Percentiles rank a stretch among this genome's conserved stretches.
phyloP scores from a whole-genome alignment of 2,329 filamentous ascomycete genomes.

The Phyllosticta ampelicida region DNA sequence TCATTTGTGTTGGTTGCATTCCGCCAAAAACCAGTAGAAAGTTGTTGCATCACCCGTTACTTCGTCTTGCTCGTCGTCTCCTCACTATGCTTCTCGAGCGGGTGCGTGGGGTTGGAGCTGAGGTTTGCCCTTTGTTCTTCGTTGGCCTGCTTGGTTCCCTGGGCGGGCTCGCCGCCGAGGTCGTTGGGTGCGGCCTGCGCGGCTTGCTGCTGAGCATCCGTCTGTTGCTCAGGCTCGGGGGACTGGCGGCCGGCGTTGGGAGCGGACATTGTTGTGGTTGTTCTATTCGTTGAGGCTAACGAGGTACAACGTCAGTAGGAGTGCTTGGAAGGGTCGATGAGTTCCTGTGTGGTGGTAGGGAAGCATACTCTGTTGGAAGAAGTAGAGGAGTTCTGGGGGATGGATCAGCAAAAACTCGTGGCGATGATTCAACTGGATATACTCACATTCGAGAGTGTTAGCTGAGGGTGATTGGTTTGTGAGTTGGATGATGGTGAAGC shows the following conservation, averaged over 20 bases:
- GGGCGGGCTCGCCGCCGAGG: slow-evolving; percentile 34
- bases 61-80: slow-evolving; percentile 49
- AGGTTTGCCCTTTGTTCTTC: slow-evolving; percentile 41
- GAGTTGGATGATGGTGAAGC: not conserved
- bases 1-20: not conserved
- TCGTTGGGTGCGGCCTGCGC: slow-evolving; percentile 48
- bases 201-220: slow-evolving; percentile 52
- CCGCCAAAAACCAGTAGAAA: not conserved
- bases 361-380: not conserved
- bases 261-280: slow-evolving; percentile 49
- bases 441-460: not conserved
- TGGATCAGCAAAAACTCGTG: too few relatives aligned
- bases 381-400: not conserved
- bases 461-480: not conserved
- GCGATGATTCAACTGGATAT: not conserved
- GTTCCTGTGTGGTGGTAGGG: not conserved
- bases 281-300: slow-evolving; percentile 17
- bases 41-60: slow-evolving; percentile 12
- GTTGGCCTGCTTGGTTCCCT: slow-evolving; percentile 39
- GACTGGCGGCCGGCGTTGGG: slow-evolving; percentile 62
- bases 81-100: slow-evolving; percentile 50
- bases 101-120: slow-evolving; percentile 54
- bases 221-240: slow-evolving; percentile 59
- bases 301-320: not conserved
- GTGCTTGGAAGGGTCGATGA: not conserved